Conservation (phyloP, 495 filamentous ascomycete genomes). For the Aspergillus nidulans region DNA sequence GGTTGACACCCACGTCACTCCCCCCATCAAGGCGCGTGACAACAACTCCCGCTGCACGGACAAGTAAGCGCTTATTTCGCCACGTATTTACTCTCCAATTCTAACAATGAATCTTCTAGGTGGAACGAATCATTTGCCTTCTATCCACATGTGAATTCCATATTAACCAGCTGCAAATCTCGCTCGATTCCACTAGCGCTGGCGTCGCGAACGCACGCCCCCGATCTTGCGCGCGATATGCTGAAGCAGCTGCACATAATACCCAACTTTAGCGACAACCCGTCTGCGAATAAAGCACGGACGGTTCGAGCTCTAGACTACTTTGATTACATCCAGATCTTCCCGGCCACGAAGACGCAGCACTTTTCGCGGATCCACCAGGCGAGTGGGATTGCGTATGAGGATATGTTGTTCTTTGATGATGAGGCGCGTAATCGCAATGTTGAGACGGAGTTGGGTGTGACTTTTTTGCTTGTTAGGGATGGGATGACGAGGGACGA, state of each 20-base stretch:
- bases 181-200: conserved; percentile 62
- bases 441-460: conserved; percentile 73
- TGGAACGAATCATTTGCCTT: conserved; percentile 77
- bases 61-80: conserved; percentile 28
- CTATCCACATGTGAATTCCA: conserved; percentile 69
- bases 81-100: not conserved
- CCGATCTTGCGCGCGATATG: conserved; percentile 76
- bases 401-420: conserved; percentile 95
- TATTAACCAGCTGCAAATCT: conserved; percentile 59
- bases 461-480: conserved; percentile 74
- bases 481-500: conserved; percentile 76
- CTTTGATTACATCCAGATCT: conserved; percentile 85
- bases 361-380: conserved; percentile 74
- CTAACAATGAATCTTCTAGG: conserved; percentile 27
- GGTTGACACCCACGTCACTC: conserved; percentile 86
- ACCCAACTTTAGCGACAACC: conserved; percentile 41
- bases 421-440: conserved; percentile 85
- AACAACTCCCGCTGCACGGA: conserved; percentile 51
- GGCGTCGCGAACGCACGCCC: conserved; percentile 78
- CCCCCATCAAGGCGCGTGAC: conserved; percentile 66
- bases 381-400: conserved; percentile 57
- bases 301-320: conserved; percentile 60
- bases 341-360: conserved; percentile 77
- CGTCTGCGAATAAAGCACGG: conserved; percentile 28
- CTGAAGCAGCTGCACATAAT: conserved; percentile 69